Conservation (phyloP, 148 eudicot species). For the Rhododendron griersonianum region DNA sequence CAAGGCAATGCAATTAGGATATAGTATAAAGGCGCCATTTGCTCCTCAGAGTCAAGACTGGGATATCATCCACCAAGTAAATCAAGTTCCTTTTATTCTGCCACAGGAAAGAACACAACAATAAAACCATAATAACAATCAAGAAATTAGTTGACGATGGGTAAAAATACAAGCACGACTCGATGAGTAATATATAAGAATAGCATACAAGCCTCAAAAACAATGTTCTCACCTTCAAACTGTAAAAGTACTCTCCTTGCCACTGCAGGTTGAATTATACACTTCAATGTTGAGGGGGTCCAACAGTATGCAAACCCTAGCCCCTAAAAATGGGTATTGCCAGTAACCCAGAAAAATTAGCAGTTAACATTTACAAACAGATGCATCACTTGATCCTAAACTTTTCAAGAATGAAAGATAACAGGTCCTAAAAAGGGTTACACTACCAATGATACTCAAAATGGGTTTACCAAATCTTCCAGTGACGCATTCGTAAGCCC, state of each 20-base stretch:
- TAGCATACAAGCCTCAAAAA: neutral
- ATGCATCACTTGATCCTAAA: neutral
- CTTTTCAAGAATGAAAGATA: neutral
- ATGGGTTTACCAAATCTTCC: neutral
- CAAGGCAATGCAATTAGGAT: constrained; percentile 78
- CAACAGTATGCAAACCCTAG: neutral
- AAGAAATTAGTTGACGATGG: neutral
- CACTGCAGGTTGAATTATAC: neutral
- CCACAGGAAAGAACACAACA: neutral
- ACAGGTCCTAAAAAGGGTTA: neutral
- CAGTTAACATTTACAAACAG: neutral
- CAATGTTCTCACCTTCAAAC: neutral
- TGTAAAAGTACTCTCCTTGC: neutral
- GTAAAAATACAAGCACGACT: neutral
- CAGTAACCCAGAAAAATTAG: neutral
- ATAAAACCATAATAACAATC: neutral
- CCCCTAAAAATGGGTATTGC: neutral
- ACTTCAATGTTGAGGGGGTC: neutral
- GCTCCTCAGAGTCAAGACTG: constrained; percentile 7
- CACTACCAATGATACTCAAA: neutral
- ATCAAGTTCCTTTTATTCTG: neutral
- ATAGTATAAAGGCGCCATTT: constrained; percentile 76
- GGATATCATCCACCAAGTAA: constrained; percentile 12
- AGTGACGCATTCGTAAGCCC: neutral
- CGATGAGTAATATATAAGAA: neutral